These are phyloP conservation scores for Sextonia rubra DNA, from an alignment of 164 flowering plant genomes.

Conservation along the genomic window DNA sequence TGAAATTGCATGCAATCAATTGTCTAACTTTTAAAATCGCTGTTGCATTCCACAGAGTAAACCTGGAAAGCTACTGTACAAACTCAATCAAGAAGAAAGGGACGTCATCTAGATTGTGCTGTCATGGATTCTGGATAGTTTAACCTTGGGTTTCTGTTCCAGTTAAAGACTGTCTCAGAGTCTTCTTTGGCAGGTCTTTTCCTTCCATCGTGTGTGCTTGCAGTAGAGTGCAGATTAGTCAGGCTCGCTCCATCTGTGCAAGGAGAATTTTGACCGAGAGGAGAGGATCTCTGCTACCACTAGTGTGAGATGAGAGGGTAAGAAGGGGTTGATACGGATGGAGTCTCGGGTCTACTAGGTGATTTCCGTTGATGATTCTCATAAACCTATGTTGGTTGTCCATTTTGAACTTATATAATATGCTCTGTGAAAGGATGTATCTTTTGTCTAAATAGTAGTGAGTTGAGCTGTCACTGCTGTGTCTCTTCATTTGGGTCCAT, in stretches of 20 bases:
- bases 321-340: slow-evolving; percentile 5
- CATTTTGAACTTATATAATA: slow-evolving; percentile 9
- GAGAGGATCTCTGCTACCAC: slow-evolving; percentile 5
- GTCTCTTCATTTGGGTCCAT: background rate
- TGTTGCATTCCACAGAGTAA: slow-evolving; percentile 25
- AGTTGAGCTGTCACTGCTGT: background rate
- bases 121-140: slow-evolving; percentile 19
- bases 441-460: background rate
- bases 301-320: background rate
- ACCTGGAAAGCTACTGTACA: slow-evolving; percentile 22
- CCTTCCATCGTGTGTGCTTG: slow-evolving; percentile 48
- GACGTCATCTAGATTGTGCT: slow-evolving; percentile 21
- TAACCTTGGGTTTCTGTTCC: slow-evolving; percentile 21
- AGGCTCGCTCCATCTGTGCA: slow-evolving; percentile 19
- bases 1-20: background rate
- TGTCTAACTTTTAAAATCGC: slow-evolving; percentile 1
- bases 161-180: slow-evolving; percentile 23
- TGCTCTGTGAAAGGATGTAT: slow-evolving; percentile 6
- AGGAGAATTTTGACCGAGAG: slow-evolving; percentile 13
- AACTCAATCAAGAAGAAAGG: slow-evolving; percentile 24
- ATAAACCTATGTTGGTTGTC: background rate
- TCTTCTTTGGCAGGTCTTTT: slow-evolving; percentile 36
- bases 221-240: slow-evolving; percentile 31
- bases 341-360: slow-evolving; percentile 19
- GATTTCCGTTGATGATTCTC: slow-evolving; percentile 24